Percentiles rank a stretch among this genome's conserved stretches.
Evolutionary conservation across 805 yeast species (phyloP).

Genomic region (Saccharomycopsis malanga): DNA sequence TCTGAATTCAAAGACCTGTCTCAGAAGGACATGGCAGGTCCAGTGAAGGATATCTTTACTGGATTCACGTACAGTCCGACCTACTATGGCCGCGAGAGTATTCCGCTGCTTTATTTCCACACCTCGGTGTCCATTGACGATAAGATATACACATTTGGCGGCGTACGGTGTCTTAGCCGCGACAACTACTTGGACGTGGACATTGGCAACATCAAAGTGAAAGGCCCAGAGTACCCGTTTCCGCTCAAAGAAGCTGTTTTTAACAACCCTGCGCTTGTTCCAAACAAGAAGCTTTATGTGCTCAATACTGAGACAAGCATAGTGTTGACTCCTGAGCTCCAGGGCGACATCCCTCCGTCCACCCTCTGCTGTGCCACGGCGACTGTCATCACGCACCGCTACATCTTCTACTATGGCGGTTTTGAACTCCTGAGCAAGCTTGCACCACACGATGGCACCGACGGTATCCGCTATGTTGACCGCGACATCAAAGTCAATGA

Average conservation of each 20-base stretch:
- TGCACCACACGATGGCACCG: conserved; percentile 22
- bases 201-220: neutral
- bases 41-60: conserved; percentile 5
- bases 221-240: conserved; percentile 31
- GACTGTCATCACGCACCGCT: conserved; percentile 47
- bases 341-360: conserved; percentile 35
- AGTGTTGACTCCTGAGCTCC: conserved; percentile 26
- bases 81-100: conserved; percentile 32
- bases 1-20: too few species aligned
- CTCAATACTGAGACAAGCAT: conserved; percentile 36
- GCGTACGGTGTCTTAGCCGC: conserved; percentile 23
- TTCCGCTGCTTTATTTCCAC: conserved; percentile 40
- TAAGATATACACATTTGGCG: conserved; percentile 38
- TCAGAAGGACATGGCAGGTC: too few species aligned
- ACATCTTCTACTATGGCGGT: conserved; percentile 64
- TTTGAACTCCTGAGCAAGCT: conserved; percentile 37
- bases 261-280: conserved; percentile 35
- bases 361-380: conserved; percentile 44
- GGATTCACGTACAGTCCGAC: conserved; percentile 25
- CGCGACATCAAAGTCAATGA: conserved; percentile 43
- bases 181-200: neutral
- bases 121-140: conserved; percentile 33
- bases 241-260: conserved; percentile 38
- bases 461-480: conserved; percentile 26
- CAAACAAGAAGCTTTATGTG: conserved; percentile 33